A percentile compares a stretch with the other conserved stretches of the same genome.
phyloP scores from a whole-genome alignment of 495 filamentous ascomycete genomes.

The Thermochaetoides thermophila region DNA sequence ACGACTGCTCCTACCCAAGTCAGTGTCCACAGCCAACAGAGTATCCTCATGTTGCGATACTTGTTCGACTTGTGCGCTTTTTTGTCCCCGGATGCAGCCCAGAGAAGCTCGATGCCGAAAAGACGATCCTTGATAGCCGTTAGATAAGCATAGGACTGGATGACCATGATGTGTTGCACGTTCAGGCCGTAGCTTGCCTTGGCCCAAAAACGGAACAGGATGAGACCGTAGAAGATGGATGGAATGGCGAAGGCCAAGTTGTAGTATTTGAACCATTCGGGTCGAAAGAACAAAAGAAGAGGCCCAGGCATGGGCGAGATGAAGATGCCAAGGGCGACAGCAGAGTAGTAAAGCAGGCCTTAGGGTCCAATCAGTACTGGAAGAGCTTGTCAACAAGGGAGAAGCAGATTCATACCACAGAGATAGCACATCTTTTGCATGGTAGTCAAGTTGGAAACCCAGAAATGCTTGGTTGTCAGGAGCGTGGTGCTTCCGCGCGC shows the following conservation, averaged over 20 bases:
- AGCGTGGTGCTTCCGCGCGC: slow-evolving; percentile 19
- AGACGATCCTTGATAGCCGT: slow-evolving; percentile 21
- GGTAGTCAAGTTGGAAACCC: slow-evolving; percentile 15
- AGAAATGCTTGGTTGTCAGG: slow-evolving; percentile 19
- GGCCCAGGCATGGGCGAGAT: slow-evolving; percentile 21
- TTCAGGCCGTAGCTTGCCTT: slow-evolving; percentile 21
- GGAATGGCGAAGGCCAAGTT: slow-evolving; percentile 21
- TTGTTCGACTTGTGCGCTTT: slow-evolving; percentile 22
- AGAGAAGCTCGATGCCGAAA: slow-evolving; percentile 20
- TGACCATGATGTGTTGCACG: slow-evolving; percentile 22
- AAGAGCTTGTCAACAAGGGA: not conserved
- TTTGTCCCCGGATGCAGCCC: slow-evolving; percentile 21
- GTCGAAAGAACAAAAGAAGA: slow-evolving; percentile 15
- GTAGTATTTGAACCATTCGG: slow-evolving; percentile 22
- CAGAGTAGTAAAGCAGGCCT: slow-evolving; percentile 22
- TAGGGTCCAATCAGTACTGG: not conserved
- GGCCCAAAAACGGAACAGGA: slow-evolving; percentile 19
- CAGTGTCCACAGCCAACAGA: slow-evolving; percentile 18
- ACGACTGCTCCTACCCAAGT: slow-evolving; percentile 11
- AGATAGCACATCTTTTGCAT: slow-evolving; percentile 22
- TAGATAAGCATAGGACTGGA: slow-evolving; percentile 21
- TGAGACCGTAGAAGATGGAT: slow-evolving; percentile 17
- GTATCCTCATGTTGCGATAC: slow-evolving; percentile 19
- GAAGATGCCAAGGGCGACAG: slow-evolving; percentile 21
- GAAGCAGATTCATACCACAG: slow-evolving; percentile 7